phyloP scores from a whole-genome alignment of 192 early-diverging fungal species.

The Coemansia nantahalensis region DNA sequence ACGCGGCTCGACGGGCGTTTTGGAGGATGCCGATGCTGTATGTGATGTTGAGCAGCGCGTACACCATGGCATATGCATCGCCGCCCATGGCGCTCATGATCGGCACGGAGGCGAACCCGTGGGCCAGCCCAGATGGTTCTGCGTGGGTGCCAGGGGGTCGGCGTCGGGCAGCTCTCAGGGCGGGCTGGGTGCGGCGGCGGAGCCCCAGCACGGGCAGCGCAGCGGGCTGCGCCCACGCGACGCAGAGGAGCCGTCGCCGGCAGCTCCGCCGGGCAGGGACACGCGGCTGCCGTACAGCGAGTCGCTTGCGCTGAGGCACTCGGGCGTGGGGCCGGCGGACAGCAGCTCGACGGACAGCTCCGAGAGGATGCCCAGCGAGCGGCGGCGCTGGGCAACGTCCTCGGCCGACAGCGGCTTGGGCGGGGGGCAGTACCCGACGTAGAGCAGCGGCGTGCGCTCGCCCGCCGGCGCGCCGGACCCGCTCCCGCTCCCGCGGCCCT shows the following conservation, averaged over 20 bases:
- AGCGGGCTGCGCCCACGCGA: no score
- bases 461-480: background rate
- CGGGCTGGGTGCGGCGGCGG: no score
- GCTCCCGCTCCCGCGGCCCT: no score
- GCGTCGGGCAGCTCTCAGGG: no score
- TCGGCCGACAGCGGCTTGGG: slow-evolving; percentile 42
- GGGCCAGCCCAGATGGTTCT: slow-evolving; percentile 12
- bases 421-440: slow-evolving; percentile 32
- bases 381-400: slow-evolving; percentile 37
- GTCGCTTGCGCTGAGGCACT: background rate
- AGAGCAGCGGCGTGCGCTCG: slow-evolving; percentile 14
- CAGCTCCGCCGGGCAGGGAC: slow-evolving; percentile 6
- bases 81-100: slow-evolving; percentile 68
- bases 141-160: background rate
- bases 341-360: slow-evolving; percentile 10
- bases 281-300: slow-evolving; percentile 1
- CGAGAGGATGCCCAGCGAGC: slow-evolving; percentile 38
- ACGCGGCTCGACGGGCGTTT: no score
- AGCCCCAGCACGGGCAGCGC: no score
- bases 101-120: slow-evolving; percentile 54
- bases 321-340: background rate
- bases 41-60: slow-evolving; percentile 74
- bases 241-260: background rate
- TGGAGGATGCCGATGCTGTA: slow-evolving; percentile 76
- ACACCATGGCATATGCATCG: slow-evolving; percentile 59